These are phyloP conservation scores for Helicostylum pulchrum DNA, from an alignment of 192 early-diverging fungal species.

Conservation along the genomic window DNA sequence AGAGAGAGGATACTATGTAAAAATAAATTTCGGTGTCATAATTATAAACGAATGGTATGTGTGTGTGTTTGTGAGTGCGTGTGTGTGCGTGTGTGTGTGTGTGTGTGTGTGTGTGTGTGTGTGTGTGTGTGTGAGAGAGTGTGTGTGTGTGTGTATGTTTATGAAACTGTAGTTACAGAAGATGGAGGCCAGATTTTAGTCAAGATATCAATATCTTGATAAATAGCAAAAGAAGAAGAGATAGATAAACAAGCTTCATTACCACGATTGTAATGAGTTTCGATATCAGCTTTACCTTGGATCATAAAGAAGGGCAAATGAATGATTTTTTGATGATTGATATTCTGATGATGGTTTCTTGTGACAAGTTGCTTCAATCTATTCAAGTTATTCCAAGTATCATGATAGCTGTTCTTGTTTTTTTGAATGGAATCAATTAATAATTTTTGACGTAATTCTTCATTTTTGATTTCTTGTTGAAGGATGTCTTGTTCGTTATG, in stretches of 20 bases:
- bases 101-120: neutral
- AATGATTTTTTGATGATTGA: neutral
- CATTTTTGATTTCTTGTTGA: conserved; percentile 5
- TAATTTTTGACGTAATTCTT: neutral
- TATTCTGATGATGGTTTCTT: neutral
- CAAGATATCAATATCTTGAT: conserved; percentile 13
- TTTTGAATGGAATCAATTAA: neutral
- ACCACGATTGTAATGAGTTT: neutral
- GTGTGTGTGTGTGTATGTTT: neutral
- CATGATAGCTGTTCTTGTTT: neutral
- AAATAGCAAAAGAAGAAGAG: conserved; percentile 1
- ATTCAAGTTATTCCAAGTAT: neutral
- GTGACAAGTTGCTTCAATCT: conserved; percentile 2
- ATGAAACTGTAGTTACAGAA: neutral
- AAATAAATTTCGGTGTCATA: no score
- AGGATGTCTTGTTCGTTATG: neutral
- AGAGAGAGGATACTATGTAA: no score
- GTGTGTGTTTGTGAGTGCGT: neutral
- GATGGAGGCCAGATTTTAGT: conserved; percentile 1
- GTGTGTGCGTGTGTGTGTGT: neutral
- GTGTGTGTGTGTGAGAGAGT: neutral
- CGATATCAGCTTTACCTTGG: neutral
- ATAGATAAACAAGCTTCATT: conserved; percentile 12
- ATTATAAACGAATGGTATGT: neutral
- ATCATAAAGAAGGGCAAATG: conserved; percentile 7